These are phyloP conservation scores for Aureoboletus auriporus DNA, from an alignment of 768 basidiomycete genomes.

Conservation along the genomic window DNA sequence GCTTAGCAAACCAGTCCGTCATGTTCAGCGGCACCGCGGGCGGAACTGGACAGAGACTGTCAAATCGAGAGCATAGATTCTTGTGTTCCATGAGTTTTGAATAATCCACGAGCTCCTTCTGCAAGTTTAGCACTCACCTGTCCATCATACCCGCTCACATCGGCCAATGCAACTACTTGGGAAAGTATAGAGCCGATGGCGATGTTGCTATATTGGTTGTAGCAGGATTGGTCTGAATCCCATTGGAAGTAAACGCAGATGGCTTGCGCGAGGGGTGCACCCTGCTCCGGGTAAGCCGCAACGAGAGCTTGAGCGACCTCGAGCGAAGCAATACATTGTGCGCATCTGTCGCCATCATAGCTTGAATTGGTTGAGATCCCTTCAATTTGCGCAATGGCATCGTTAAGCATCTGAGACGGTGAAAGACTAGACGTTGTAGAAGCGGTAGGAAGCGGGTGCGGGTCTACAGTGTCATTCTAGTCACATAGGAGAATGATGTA, in stretches of 20 bases:
- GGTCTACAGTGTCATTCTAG: constrained; percentile 41
- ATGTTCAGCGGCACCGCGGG: constrained; percentile 39
- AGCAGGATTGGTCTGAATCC: constrained; percentile 30
- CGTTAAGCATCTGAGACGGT: constrained; percentile 30
- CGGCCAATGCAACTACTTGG: constrained; percentile 42
- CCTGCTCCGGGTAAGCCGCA: constrained; percentile 38
- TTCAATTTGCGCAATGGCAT: constrained; percentile 35
- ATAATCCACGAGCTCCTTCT: not conserved
- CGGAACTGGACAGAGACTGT: constrained; percentile 33
- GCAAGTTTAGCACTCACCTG: constrained; percentile 28
- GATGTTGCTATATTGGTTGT: constrained; percentile 28
- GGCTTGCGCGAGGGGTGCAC: constrained; percentile 36
- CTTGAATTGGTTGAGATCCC: constrained; percentile 34
- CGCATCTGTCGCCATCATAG: constrained; percentile 35
- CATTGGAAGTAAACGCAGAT: constrained; percentile 40
- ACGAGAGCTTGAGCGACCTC: constrained; percentile 40
- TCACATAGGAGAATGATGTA: not conserved
- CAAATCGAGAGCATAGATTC: constrained; percentile 35
- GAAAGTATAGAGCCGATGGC: constrained; percentile 40
- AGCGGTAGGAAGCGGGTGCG: constrained; percentile 37
- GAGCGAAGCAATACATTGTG: constrained; percentile 35
- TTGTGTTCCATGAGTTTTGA: not conserved
- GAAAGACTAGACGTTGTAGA: too few relatives aligned
- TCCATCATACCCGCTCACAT: constrained; percentile 45
- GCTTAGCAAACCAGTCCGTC: constrained; percentile 44